Evolutionary conservation across 352 stramenopile species (phyloP), one percentile per base, ranked within the genome.

Genomic region (Phytopythium delawarense): DNA sequence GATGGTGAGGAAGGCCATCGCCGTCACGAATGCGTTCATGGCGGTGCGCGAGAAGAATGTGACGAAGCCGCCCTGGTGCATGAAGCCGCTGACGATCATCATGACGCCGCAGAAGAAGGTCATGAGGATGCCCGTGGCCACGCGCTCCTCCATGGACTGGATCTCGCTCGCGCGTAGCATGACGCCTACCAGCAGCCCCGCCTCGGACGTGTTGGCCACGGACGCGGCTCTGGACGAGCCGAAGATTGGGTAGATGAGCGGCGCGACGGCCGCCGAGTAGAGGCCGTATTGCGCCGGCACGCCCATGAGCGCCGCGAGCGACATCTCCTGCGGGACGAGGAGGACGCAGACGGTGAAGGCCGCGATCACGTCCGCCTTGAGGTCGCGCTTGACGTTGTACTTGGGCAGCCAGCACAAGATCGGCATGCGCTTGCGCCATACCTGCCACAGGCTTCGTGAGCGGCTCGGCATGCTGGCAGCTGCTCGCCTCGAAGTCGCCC

Each of bases 291-390:
- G 78, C 5, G 75, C 70, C 5, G 80, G 80, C 16, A 92, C 83
- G 30, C 75, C 77, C 83, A 96, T 96, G 13, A 98, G 75, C 57
- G 94, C 87, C 18, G 88, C 90, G 55, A 98, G 93, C 40, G 78
- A 91, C 76, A 98, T 96, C 28, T 91, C 86, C 61, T 97, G 91
- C 21, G 92, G 94, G 59, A 98, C 82, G 34, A 96, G 72, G 89
- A 98, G 98, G 28, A 98, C 79, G 18, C 87, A 88, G 37, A 92
- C 84, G 3, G 84, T 91, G 66, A 90, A 71, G 32, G 79, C 84
- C 0, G 84, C 75, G 21, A 90, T 79, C 23, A 89, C 1, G 62
- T 90, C 84, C 51, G 75, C 83, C 66, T 89, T 87, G 42, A 92
- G 65, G 52, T 91, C 80, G 34, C 77, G 76, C 0, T 62, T 63